Evolutionary conservation across 306 rosid genomes (phyloP).

Genomic region (Dalbergia oliveri): DNA sequence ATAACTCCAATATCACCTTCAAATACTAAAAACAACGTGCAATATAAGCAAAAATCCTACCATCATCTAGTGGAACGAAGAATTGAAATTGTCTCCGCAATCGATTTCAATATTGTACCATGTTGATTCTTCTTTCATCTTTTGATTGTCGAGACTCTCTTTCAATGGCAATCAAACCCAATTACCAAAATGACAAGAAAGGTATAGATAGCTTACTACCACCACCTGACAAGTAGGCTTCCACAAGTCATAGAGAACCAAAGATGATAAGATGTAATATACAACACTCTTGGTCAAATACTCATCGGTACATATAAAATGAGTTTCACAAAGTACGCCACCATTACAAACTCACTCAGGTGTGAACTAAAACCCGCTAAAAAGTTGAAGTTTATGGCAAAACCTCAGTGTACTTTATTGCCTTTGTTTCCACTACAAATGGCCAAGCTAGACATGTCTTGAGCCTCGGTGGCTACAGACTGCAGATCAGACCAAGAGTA

Average conservation of each 20-base stretch:
- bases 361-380: conserved; percentile 29
- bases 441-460: conserved; percentile 61
- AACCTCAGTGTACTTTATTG: conserved; percentile 50
- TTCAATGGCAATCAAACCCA: background rate
- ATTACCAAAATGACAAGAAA: background rate
- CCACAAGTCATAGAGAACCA: conserved; percentile 6
- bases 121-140: background rate
- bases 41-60: too few relatives aligned
- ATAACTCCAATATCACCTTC: background rate
- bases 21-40: too few relatives aligned
- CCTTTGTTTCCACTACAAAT: conserved; percentile 57
- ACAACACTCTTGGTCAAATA: conserved; percentile 38
- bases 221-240: background rate
- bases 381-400: too few relatives aligned
- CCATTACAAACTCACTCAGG: conserved; percentile 44
- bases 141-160: background rate
- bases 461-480: conserved; percentile 49
- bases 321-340: conserved; percentile 39
- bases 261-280: conserved; percentile 28
- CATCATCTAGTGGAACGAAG: background rate
- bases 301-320: conserved; percentile 15
- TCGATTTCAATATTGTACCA: background rate
- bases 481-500: conserved; percentile 78
- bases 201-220: background rate
- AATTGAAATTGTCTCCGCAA: background rate